Base-by-base conservation (phyloP, 2,329 filamentous ascomycete genomes). In the Graphilbum ipis-grandicollis region DNA sequence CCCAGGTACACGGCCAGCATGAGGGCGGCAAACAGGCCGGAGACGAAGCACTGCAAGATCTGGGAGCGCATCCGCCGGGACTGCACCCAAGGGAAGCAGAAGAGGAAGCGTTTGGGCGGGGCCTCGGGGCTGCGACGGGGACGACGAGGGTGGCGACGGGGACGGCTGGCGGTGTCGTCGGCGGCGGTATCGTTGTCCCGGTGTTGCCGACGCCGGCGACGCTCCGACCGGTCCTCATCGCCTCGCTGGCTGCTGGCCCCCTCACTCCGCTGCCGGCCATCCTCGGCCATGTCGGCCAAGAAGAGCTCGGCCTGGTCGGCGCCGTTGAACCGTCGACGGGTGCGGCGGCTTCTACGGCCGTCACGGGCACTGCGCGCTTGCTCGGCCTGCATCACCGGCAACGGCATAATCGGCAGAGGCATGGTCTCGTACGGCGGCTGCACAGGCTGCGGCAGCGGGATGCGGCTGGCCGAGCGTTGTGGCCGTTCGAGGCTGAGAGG, bases 1-100 rank as follows among this genome's bases (percentile, higher is more conserved):
- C 71, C 71, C 44, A 92, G 67, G 52, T 90, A 86, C 26, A 79
- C 62, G 36, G 68, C 56, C 31, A 83, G 50, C 33, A 79, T 60
- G 22, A 66, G 50, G 5, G 67, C 51, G 9, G 82, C 53, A 39
- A 82, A 70, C 6, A 68, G 42, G 1, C 76, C 79, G 6, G 79
- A 79, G 7, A 81, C 65, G 19, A 79, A 62, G 48, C 70, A 76
- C 23, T 65, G 65, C 38, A 77, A 48, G 29, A 76, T 62, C 44
- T 73, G 69, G 28, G 58, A 53, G 28, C 71, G 64, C 41, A 71
- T 59, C 36, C 58, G 61, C 34, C 56, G 55, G 31, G 71, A 72
- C 48, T 62, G 62, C 36, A 75, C 51, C 56, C 64, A 65, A 4
- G 71, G 67, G 38, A 71, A 61, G 48, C 68, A 73, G 39, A 64